Conservation (phyloP, 371 early-diverging fungal species). For the Syncephalastrum monosporum region DNA sequence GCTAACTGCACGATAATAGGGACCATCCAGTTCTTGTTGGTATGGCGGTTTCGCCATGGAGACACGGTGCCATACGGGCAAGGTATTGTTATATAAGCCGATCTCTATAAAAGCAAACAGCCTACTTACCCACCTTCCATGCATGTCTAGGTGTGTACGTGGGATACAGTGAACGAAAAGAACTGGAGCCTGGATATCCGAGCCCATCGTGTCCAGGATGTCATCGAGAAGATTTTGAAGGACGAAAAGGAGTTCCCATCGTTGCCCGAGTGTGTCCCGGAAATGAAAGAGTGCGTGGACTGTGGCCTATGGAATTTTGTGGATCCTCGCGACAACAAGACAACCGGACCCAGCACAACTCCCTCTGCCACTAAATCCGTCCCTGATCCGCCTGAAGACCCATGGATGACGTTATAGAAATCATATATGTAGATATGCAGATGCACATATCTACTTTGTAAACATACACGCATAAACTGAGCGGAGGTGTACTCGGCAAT, state of each 20-base stretch:
- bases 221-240: slow-evolving; percentile 79
- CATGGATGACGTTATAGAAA: too few species aligned
- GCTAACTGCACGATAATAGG: slow-evolving; percentile 26
- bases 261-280: slow-evolving; percentile 53
- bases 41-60: slow-evolving; percentile 92
- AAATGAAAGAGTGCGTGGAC: slow-evolving; percentile 66
- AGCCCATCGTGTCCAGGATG: slow-evolving; percentile 75
- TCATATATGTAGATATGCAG: too few species aligned
- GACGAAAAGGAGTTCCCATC: slow-evolving; percentile 43
- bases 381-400: too few species aligned
- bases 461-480: too few species aligned
- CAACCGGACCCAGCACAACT: too few species aligned
- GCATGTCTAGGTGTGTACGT: slow-evolving; percentile 49
- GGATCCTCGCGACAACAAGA: slow-evolving; percentile 31
- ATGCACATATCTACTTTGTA: too few species aligned
- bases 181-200: slow-evolving; percentile 77
- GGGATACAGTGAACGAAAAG: slow-evolving; percentile 67
- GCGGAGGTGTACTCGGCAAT: too few species aligned
- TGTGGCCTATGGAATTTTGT: slow-evolving; percentile 75
- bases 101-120: slow-evolving; percentile 1
- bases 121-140: neutral
- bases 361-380: too few species aligned
- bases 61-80: slow-evolving; percentile 53
- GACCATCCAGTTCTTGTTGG: slow-evolving; percentile 80
- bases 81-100: slow-evolving; percentile 24